Conservation (phyloP, 768 basidiomycete genomes). For the Leccinum variicolor region DNA sequence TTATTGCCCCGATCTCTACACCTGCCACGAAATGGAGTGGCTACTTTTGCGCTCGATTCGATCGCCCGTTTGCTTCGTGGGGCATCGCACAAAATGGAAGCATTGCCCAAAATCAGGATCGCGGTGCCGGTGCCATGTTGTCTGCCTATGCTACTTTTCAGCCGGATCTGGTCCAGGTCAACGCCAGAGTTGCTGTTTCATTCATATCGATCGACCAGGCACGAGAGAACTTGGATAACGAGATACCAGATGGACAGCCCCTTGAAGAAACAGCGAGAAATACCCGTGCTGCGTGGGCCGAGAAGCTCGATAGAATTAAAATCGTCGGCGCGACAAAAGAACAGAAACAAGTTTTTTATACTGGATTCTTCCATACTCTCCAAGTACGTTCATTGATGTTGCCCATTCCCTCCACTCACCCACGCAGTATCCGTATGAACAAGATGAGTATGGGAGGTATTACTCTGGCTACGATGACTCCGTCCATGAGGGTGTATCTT, state of each 20-base stretch:
- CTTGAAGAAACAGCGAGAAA: slow-evolving; percentile 50
- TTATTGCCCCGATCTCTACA: slow-evolving; percentile 56
- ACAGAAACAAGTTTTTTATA: slow-evolving; percentile 53
- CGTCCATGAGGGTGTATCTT: slow-evolving; percentile 64
- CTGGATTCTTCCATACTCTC: slow-evolving; percentile 59
- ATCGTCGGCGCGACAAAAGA: slow-evolving; percentile 47
- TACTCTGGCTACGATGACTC: slow-evolving; percentile 75
- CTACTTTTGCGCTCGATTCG: slow-evolving; percentile 60
- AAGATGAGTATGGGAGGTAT: slow-evolving; percentile 61
- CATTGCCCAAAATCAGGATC: slow-evolving; percentile 24
- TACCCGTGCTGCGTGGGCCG: slow-evolving; percentile 53
- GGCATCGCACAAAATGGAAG: slow-evolving; percentile 51
- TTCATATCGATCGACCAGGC: slow-evolving; percentile 74
- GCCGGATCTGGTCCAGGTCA: slow-evolving; percentile 33
- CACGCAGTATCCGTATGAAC: slow-evolving; percentile 71
- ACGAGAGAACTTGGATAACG: slow-evolving; percentile 45
- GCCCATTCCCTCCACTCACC: background rate
- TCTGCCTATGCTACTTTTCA: slow-evolving; percentile 51
- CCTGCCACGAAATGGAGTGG: slow-evolving; percentile 36
- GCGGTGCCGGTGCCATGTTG: slow-evolving; percentile 42
- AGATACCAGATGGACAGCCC: slow-evolving; percentile 43
- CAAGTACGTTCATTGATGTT: slow-evolving; percentile 37
- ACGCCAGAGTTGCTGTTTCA: slow-evolving; percentile 65
- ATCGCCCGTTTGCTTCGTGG: slow-evolving; percentile 39
- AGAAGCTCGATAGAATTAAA: slow-evolving; percentile 51